A percentile compares a stretch with the other conserved stretches of the same genome.
These are phyloP conservation scores for Coemansia sp. DNA, from an alignment of 192 early-diverging fungal species.

Conservation along the genomic window DNA sequence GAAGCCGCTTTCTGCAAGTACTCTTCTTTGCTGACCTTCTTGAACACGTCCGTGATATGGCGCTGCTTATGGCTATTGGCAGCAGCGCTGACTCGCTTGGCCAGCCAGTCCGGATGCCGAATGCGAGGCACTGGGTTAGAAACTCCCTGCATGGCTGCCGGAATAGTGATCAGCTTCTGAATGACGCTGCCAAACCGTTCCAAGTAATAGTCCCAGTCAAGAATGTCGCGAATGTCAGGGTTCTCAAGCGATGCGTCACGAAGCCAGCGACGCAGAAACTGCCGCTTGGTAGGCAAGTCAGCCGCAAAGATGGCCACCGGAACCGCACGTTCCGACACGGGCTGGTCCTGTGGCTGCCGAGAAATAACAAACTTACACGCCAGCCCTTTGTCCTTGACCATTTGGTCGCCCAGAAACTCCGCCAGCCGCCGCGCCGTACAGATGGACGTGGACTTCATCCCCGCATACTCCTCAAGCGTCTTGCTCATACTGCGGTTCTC, in stretches of 20 bases:
- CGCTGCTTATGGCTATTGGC: constrained; percentile 83
- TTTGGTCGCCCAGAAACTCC: constrained; percentile 95
- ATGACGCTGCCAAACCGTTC: constrained; percentile 94
- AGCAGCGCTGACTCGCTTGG: constrained; percentile 69
- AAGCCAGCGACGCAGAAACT: constrained; percentile 92
- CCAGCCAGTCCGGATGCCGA: constrained; percentile 92
- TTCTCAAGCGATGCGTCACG: constrained; percentile 69
- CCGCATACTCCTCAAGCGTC: constrained; percentile 87
- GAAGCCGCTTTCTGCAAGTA: constrained; percentile 17
- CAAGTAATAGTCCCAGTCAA: constrained; percentile 97
- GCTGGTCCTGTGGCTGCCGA: constrained; percentile 70
- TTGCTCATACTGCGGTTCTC: constrained; percentile 98
- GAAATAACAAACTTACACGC: constrained; percentile 96
- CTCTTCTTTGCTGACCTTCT: constrained; percentile 41
- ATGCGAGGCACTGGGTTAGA: constrained; percentile 91
- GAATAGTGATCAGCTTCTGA: constrained; percentile 97
- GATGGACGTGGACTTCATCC: constrained; percentile 92
- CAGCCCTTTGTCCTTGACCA: constrained; percentile 97
- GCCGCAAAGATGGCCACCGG: constrained; percentile 94
- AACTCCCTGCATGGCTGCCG: constrained; percentile 95
- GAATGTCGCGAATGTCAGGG: constrained; percentile 85
- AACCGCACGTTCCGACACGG: constrained; percentile 92
- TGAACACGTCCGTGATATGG: constrained; percentile 82
- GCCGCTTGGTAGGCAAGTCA: constrained; percentile 67
- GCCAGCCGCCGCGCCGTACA: constrained; percentile 91